Percentiles rank a stretch among this genome's conserved stretches.
These are phyloP conservation scores for Exserohilum rostratum DNA, from an alignment of 2,329 filamentous ascomycete genomes.

Conservation along the genomic window DNA sequence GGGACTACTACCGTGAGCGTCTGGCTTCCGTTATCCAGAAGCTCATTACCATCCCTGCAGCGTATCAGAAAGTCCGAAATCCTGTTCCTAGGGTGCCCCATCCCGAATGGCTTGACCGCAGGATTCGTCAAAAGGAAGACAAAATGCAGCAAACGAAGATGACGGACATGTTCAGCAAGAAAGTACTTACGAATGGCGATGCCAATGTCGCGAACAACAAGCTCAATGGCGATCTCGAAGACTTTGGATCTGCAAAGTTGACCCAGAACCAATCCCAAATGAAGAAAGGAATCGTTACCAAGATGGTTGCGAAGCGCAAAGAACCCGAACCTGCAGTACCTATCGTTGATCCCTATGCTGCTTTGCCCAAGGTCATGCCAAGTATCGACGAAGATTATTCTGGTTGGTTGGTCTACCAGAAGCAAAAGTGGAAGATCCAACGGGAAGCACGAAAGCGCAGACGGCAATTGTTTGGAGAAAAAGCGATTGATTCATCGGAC, in stretches of 20 bases:
- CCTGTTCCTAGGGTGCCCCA: conserved; percentile 92
- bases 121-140: conserved; percentile 95
- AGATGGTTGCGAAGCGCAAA: conserved; percentile 58
- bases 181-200: conserved; percentile 73
- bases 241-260: conserved; percentile 70
- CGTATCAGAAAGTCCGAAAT: conserved; percentile 91
- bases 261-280: conserved; percentile 44
- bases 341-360: conserved; percentile 79
- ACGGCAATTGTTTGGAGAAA: conserved; percentile 91
- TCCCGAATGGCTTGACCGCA: conserved; percentile 93
- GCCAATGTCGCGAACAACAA: conserved; percentile 66
- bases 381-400: conserved; percentile 83
- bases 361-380: conserved; percentile 83
- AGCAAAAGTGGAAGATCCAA: conserved; percentile 98
- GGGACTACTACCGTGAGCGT: conserved; percentile 96
- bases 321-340: conserved; percentile 53
- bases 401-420: conserved; percentile 90
- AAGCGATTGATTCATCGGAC: conserved; percentile 65
- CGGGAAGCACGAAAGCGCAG: conserved; percentile 85
- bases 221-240: conserved; percentile 73
- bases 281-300: conserved; percentile 51
- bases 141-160: conserved; percentile 99
- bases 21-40: conserved; percentile 98
- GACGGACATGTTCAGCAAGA: conserved; percentile 84
- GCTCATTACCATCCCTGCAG: conserved; percentile 96